phyloP scores from a whole-genome alignment of 2,329 filamentous ascomycete species.

The Fusarium fracticaudum region DNA sequence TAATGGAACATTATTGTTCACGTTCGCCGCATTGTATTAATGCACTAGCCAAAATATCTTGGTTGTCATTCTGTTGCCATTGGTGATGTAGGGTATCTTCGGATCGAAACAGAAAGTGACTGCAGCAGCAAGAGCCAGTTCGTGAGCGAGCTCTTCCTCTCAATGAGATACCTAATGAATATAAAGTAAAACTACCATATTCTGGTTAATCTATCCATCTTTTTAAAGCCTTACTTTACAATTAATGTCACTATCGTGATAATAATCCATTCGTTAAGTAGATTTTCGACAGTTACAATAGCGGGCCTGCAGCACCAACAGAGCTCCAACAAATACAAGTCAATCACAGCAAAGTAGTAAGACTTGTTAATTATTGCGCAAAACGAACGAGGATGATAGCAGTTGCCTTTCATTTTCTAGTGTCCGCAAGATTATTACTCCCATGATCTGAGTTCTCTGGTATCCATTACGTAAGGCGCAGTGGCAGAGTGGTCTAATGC shows the following conservation, averaged over 20 bases:
- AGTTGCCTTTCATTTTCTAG: rapidly evolving
- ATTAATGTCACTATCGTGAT: no score
- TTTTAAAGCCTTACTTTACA: no score
- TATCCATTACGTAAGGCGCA: background rate
- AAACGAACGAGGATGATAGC: no score
- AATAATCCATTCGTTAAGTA: no score
- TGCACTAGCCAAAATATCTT: rapidly evolving
- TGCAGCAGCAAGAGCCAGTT: background rate
- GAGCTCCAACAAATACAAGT: rapidly evolving
- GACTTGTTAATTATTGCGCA: background rate
- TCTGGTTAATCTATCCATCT: no score
- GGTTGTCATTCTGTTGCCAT: rapidly evolving
- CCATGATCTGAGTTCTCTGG: rapidly evolving
- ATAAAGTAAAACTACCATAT: rapidly evolving
- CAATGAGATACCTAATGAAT: rapidly evolving
- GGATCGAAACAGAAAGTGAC: background rate
- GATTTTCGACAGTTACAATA: no score
- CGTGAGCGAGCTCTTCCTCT: background rate
- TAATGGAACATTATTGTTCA: rapidly evolving
- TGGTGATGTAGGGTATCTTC: background rate
- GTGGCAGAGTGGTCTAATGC: conserved; percentile 8
- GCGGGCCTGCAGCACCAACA: rapidly evolving
- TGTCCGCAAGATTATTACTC: rapidly evolving
- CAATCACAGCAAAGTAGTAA: no score
- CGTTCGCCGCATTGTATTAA: rapidly evolving